Evolutionary conservation across 352 stramenopile species (phyloP).

Genomic region (Phytophthora ohioensis): DNA sequence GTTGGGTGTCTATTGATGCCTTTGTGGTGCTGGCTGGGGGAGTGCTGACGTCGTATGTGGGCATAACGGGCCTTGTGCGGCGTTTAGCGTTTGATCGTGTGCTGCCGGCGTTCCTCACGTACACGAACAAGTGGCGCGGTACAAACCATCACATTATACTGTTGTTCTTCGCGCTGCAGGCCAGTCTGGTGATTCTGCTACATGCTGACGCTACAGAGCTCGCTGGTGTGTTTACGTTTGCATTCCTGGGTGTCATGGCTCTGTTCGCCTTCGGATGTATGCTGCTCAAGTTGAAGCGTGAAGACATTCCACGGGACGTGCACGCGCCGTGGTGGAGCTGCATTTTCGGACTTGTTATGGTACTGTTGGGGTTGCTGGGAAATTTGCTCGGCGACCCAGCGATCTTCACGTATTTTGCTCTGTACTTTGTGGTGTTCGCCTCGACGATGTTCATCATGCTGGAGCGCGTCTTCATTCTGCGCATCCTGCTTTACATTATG

Average conservation of each 20-base stretch:
- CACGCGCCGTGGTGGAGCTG: constrained; percentile 86
- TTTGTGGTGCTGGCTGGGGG: constrained; percentile 91
- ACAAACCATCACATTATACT: constrained; percentile 91
- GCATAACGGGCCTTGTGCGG: constrained; percentile 86
- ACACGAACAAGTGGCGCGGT: constrained; percentile 73
- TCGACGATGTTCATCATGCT: constrained; percentile 86
- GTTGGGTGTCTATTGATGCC: constrained; percentile 86
- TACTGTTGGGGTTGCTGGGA: constrained; percentile 66
- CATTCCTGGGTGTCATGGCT: constrained; percentile 92
- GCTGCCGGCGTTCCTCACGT: constrained; percentile 64
- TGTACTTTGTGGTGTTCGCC: constrained; percentile 79
- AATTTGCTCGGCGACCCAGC: constrained; percentile 77
- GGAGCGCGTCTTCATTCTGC: constrained; percentile 80
- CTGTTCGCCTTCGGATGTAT: constrained; percentile 93
- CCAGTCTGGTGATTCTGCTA: constrained; percentile 82
- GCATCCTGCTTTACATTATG: constrained; percentile 74
- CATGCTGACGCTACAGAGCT: constrained; percentile 86
- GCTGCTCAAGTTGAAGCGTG: constrained; percentile 93
- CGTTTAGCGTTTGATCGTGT: constrained; percentile 85
- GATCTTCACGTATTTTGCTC: constrained; percentile 85
- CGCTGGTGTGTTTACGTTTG: constrained; percentile 92
- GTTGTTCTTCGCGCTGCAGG: constrained; percentile 74
- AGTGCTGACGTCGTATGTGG: constrained; percentile 91
- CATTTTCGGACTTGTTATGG: constrained; percentile 78
- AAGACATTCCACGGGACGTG: constrained; percentile 90